Conservation (phyloP, 345 rosid genomes). For the Salix purpurea region DNA sequence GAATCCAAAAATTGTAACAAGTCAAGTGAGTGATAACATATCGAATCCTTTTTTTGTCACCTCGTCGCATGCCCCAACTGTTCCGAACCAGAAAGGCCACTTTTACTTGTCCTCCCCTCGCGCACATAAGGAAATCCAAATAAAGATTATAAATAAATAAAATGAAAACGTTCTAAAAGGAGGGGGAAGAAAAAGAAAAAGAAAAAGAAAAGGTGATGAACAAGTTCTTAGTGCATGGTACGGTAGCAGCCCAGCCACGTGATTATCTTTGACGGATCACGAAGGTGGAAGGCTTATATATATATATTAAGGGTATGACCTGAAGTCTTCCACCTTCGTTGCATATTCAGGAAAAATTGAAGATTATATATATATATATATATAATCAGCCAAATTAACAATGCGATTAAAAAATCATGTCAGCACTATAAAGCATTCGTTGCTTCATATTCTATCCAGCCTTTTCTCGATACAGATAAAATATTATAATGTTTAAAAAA, state of each 20-base stretch:
- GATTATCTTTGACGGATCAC: background rate
- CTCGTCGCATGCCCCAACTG: constrained; percentile 4
- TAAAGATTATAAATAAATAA: background rate
- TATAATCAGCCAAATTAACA: no score
- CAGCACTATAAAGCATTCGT: no score
- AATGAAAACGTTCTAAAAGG: background rate
- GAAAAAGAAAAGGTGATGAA: background rate
- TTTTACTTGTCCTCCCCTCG: background rate
- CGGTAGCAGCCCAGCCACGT: background rate
- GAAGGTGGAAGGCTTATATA: background rate
- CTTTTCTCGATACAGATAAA: no score
- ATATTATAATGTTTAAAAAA: no score
- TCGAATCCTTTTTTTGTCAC: background rate
- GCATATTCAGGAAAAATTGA: no score
- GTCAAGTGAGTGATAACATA: background rate
- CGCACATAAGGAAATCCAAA: background rate
- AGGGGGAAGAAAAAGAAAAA: background rate
- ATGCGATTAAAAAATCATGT: no score
- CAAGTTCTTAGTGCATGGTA: background rate
- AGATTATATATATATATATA: no score
- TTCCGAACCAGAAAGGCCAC: constrained; percentile 11
- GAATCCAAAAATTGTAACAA: background rate
- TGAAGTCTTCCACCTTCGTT: no score
- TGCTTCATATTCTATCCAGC: no score
- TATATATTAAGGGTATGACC: background rate